Evolutionary conservation across 1,139 yeast species (phyloP), one percentile per base, ranked within the genome.

Genomic region (Geotrichum candidum): DNA sequence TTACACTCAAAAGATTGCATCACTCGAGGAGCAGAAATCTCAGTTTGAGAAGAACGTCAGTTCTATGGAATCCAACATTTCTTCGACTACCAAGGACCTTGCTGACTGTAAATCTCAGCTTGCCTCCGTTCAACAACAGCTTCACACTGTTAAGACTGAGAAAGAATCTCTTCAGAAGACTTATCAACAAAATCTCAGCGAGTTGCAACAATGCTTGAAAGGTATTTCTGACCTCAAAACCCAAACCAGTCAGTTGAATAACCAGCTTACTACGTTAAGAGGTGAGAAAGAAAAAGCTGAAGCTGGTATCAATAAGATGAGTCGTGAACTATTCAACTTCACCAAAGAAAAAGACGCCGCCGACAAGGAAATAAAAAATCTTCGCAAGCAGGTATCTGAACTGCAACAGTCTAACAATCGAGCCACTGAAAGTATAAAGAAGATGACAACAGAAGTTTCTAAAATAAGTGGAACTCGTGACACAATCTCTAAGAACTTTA

Each of bases 291-390:
- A 80, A 33, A 87, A 84, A 65, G 89, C 94, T 1, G 97, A 92
- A 69, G 86, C 84, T 65, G 97, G 96, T 5, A 87, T 92, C 62
- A 92, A 90, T 71, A 90, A 90, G 68, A 90, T 92, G 96, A 88
- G 87, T 63, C 79, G 94, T 54, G 97, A 91, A 66, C 77, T 92
- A 50, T 83, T 90, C 72, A 82, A 82, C 53, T 76, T 90, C 53
- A 81, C 85, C 0, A 84, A 84, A 63, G 85, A 84, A 46, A 86
- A 86, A 64, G 83, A 80, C 1, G 82, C 81, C 0, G 68, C 80
- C 1, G 87, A 84, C 57, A 77, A 77, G 54, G 76, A 76, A 15
- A 72, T 82, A 66, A 79, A 73, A 65, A 71, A 58, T 11, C 60
- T 68, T 7, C 65, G 66, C 57, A 67, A 66, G 38, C 65, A 72